Conservation (phyloP, 108 stramenopile genomes). For the Mayamaea pseudoterrestris region DNA sequence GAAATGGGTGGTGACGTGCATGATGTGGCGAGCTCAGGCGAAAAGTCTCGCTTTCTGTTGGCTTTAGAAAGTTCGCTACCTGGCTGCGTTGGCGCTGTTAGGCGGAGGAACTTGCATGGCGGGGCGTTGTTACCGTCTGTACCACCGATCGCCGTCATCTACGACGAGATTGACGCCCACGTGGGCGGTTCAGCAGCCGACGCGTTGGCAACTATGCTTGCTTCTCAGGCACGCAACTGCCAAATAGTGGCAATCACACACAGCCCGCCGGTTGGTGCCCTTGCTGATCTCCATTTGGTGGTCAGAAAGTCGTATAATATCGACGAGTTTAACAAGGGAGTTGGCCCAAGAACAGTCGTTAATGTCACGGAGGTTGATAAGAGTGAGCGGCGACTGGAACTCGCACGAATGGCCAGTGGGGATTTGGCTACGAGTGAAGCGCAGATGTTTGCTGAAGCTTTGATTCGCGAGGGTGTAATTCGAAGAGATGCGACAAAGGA, state of each 20-base stretch:
- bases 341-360: constrained; percentile 8
- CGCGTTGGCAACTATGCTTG: constrained; percentile 58
- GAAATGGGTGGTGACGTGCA: constrained; percentile 56
- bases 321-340: background rate
- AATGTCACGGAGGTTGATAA: constrained; percentile 31
- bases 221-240: constrained; percentile 38
- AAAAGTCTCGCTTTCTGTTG: constrained; percentile 63
- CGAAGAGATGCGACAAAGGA: no score
- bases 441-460: constrained; percentile 60
- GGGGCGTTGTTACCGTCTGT: background rate
- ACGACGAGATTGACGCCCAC: constrained; percentile 82
- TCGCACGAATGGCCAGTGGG: constrained; percentile 71
- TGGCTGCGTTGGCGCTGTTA: constrained; percentile 39
- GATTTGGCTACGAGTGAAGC: constrained; percentile 64
- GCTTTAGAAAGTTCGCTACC: constrained; percentile 70
- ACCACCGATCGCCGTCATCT: constrained; percentile 56
- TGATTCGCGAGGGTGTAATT: constrained; percentile 43
- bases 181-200: constrained; percentile 76
- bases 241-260: constrained; percentile 78
- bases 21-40: constrained; percentile 56
- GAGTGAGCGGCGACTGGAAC: constrained; percentile 40
- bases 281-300: constrained; percentile 64
- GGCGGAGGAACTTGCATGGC: background rate
- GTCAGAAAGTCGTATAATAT: constrained; percentile 24
- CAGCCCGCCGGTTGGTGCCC: constrained; percentile 63